phyloP scores from a whole-genome alignment of 2,329 filamentous ascomycete species.

The Ophiostoma angusticollis region DNA sequence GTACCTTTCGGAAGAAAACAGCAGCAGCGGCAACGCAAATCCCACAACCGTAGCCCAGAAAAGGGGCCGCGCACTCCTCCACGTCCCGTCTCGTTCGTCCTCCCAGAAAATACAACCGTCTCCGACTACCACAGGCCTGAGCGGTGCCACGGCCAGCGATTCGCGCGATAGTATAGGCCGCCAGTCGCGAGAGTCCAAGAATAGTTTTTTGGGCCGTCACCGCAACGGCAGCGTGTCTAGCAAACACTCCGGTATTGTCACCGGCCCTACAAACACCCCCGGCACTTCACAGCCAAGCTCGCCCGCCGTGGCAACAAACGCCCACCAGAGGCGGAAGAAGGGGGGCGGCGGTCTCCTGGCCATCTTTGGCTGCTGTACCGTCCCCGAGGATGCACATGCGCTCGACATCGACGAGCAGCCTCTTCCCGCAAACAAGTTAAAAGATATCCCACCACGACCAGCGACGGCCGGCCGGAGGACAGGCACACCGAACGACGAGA shows the following conservation, averaged over 20 bases:
- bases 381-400: slow-evolving; percentile 45
- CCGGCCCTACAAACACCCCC: slow-evolving; percentile 36
- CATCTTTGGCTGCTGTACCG: slow-evolving; percentile 54
- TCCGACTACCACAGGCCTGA: slow-evolving; percentile 45
- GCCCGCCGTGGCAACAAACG: slow-evolving; percentile 29
- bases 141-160: slow-evolving; percentile 46
- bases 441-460: slow-evolving; percentile 42
- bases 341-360: slow-evolving; percentile 36
- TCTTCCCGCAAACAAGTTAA: slow-evolving; percentile 40
- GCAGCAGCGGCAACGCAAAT: slow-evolving; percentile 1
- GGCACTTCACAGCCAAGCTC: slow-evolving; percentile 39
- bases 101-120: slow-evolving; percentile 48
- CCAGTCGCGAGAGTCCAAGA: slow-evolving; percentile 52
- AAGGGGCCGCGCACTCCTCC: slow-evolving; percentile 39
- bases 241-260: slow-evolving; percentile 44
- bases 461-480: slow-evolving; percentile 42
- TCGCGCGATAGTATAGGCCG: slow-evolving; percentile 49
- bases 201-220: slow-evolving; percentile 48
- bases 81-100: slow-evolving; percentile 49
- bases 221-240: slow-evolving; percentile 57
- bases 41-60: slow-evolving; percentile 18
- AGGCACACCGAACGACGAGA: slow-evolving; percentile 39
- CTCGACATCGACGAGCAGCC: slow-evolving; percentile 42
- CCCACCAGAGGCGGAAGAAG: slow-evolving; percentile 38
- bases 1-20: slow-evolving; percentile 28